Percentiles rank a stretch among this genome's conserved stretches.
These are phyloP conservation scores for Boletellus emodensis DNA, from an alignment of 768 basidiomycete genomes.

Conservation along the genomic window DNA sequence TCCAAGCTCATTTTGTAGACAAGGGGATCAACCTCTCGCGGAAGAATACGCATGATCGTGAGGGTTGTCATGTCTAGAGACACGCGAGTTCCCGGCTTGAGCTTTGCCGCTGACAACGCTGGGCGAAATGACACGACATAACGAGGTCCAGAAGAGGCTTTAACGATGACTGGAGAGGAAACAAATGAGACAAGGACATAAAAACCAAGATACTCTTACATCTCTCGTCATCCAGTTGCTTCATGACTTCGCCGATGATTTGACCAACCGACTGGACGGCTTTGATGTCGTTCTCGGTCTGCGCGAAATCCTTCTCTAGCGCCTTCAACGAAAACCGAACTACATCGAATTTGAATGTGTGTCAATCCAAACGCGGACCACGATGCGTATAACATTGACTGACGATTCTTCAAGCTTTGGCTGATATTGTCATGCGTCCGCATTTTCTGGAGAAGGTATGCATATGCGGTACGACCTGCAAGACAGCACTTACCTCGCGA, in stretches of 20 bases:
- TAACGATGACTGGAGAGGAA: conserved; percentile 78
- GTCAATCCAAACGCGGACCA: neutral
- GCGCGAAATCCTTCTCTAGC: conserved; percentile 83
- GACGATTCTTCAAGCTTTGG: conserved; percentile 86
- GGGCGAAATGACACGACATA: conserved; percentile 98
- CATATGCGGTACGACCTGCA: neutral
- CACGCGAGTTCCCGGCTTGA: conserved; percentile 92
- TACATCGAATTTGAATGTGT: conserved; percentile 28
- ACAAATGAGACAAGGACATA: neutral
- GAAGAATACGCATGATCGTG: conserved; percentile 97
- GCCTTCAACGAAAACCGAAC: conserved; percentile 91
- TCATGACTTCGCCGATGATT: conserved; percentile 98
- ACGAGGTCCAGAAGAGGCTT: conserved; percentile 95
- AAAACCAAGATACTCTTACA: conserved; percentile 51
- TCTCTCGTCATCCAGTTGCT: conserved; percentile 95
- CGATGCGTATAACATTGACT: conserved; percentile 29
- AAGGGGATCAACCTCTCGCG: conserved; percentile 94
- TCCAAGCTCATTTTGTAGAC: conserved; percentile 99
- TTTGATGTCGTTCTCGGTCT: conserved; percentile 99
- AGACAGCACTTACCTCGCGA: conserved; percentile 52
- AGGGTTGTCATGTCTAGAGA: conserved; percentile 99
- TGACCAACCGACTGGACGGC: conserved; percentile 98
- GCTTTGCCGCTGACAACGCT: conserved; percentile 83
- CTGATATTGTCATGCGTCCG: conserved; percentile 83
- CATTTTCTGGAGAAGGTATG: conserved; percentile 72